Percentiles rank a stretch among this genome's conserved stretches.
These are phyloP conservation scores for Pleoardoris graminearum DNA, from an alignment of 2,329 filamentous ascomycete species.

Conservation along the genomic window DNA sequence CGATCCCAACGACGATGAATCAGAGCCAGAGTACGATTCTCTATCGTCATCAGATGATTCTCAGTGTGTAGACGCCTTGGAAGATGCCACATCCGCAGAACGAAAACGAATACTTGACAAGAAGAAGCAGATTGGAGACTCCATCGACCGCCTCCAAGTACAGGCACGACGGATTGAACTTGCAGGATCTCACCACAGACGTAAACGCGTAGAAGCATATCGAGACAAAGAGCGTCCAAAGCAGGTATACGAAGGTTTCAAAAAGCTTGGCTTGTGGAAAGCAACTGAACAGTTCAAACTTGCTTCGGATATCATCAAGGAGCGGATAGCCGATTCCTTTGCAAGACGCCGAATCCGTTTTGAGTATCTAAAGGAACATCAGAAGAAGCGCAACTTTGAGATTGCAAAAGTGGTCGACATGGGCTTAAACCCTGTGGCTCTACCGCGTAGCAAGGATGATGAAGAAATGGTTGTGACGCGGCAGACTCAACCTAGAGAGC, in stretches of 20 bases:
- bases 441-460: no score
- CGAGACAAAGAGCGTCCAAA: conserved; percentile 4
- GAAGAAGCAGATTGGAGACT: conserved; percentile 4
- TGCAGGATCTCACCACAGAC: conserved; percentile 5
- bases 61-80: not conserved
- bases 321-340: no score
- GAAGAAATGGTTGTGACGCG: no score
- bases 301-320: no score
- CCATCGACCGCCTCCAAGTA: conserved; percentile 5
- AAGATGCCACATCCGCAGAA: not conserved
- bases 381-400: no score
- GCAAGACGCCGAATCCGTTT: no score
- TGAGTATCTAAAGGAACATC: no score
- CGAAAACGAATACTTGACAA: not conserved
- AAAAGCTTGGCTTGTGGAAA: not conserved
- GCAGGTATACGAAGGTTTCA: conserved; percentile 7
- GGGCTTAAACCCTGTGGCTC: no score
- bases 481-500: no score
- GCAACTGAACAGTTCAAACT: not conserved
- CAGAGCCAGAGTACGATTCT: not conserved
- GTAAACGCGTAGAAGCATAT: conserved; percentile 1
- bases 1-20: no score
- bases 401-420: no score
- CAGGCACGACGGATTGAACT: conserved; percentile 6
- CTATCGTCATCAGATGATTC: conserved; percentile 6